Base-by-base conservation (phyloP, 768 basidiomycete genomes). In the Albatrellus ellisii region DNA sequence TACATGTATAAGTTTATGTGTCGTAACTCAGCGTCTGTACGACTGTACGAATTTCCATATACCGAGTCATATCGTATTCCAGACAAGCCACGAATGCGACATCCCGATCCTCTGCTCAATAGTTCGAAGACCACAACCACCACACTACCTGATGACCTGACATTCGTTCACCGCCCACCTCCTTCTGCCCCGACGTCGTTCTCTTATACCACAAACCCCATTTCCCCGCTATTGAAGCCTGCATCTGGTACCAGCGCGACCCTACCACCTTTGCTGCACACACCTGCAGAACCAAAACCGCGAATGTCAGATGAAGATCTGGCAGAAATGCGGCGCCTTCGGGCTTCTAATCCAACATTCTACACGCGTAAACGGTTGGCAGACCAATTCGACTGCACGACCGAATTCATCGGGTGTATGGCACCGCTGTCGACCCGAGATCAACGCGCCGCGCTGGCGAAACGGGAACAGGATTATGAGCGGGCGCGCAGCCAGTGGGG, bases 101-200 rank as follows among this genome's bases (percentile, higher is more conserved):
- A 41, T 20, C 34, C 41, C 2, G 50, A 51, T 26, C 50, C 50
- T 12, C 50, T 51, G 8, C 33, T 29, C 28, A 49, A 43, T 9
- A 39, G 41, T 11, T 42, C 44, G 10, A 43, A 33, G 15, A 36
- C 47, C 14, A 26, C 41, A 3, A 33, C 40, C 29, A 49, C 47
- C 7, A 37, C 47, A 8, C 44, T 51, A 26, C 39, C 47, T 22
- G 69, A 72, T 43, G 64, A 69, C 45, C 59, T 87, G 42, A 83
- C 83, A 0, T 89, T 89, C 57, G 77, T 89, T 44, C 83, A 85
- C 56, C 77, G 87, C 32, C 82, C 82, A n/a, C 87, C 86, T 0
- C 82, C 86, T 1, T 75, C 79, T 8, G 72, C 77, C 8, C 79
- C 81, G 7, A 68, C 84, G 14, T 84, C 85, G 3, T 64, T 67